phyloP scores from a whole-genome alignment of 768 basidiomycete genomes.

The Leucocoprinus birnbaumii region DNA sequence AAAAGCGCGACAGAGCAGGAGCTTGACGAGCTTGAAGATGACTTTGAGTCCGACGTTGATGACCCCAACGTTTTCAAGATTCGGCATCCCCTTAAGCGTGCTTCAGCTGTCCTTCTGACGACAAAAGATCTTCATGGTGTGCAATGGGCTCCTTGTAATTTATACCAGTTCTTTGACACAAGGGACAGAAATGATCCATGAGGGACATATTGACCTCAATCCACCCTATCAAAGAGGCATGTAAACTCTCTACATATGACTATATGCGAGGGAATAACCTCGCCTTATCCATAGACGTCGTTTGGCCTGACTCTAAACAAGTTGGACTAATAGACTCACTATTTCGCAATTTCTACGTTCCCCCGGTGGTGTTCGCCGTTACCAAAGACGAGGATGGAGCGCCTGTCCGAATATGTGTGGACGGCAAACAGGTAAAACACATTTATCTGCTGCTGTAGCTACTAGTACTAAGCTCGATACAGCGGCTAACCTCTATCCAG shows the following conservation, averaged over 20 bases:
- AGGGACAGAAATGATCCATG: conserved; percentile 58
- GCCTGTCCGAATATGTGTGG: conserved; percentile 64
- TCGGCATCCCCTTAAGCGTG: conserved; percentile 35
- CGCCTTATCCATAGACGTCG: conserved; percentile 51
- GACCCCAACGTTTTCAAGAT: conserved; percentile 41
- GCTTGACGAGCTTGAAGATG: conserved; percentile 47
- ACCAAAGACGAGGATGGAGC: conserved; percentile 50
- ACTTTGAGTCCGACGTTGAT: conserved; percentile 38
- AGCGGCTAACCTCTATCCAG: conserved; percentile 75
- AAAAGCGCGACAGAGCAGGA: conserved; percentile 23
- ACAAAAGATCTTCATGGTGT: conserved; percentile 46
- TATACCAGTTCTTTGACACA: not conserved
- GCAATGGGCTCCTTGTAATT: conserved; percentile 14
- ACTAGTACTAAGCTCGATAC: conserved; percentile 8
- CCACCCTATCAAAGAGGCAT: conserved; percentile 30
- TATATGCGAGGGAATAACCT: not conserved
- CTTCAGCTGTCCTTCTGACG: conserved; percentile 37
- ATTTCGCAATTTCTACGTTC: conserved; percentile 75
- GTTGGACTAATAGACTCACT: conserved; percentile 73
- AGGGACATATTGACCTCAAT: conserved; percentile 66
- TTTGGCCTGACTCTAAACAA: conserved; percentile 74
- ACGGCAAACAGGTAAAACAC: conserved; percentile 76
- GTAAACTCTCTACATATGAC: not conserved
- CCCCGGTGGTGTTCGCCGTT: conserved; percentile 75
- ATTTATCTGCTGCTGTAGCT: conserved; percentile 18